phyloP scores from a whole-genome alignment of 2,329 filamentous ascomycete species.

The Fusarium siculi region DNA sequence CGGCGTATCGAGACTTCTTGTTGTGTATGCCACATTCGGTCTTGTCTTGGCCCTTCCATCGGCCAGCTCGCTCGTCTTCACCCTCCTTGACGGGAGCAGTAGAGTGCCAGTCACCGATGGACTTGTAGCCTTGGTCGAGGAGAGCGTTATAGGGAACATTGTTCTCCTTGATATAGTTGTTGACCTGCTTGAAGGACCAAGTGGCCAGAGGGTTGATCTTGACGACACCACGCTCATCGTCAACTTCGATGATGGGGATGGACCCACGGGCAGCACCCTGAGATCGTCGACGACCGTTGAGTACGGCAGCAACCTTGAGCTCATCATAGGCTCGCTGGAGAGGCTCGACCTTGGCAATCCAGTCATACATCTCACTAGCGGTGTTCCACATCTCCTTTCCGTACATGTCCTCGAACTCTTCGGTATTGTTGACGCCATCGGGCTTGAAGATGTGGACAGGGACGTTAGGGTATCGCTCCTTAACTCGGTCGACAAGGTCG shows the following conservation, averaged over 20 bases:
- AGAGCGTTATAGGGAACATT: conserved; percentile 93
- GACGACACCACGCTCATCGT: conserved; percentile 86
- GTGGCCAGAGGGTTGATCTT: conserved; percentile 98
- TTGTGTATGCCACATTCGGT: conserved; percentile 99
- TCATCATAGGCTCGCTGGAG: conserved; percentile 90
- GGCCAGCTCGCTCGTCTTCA: conserved; percentile 94
- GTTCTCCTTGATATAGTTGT: conserved; percentile 86
- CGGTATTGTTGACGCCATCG: conserved; percentile 74
- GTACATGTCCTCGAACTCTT: conserved; percentile 84
- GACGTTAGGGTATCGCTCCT: conserved; percentile 79
- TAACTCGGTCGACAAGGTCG: conserved; percentile 77
- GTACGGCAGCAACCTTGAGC: conserved; percentile 86
- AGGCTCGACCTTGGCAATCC: conserved; percentile 96
- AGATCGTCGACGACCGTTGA: conserved; percentile 90
- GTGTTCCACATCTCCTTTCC: conserved; percentile 86
- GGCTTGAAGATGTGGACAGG: conserved; percentile 93
- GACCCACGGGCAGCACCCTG: conserved; percentile 93
- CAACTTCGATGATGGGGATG: conserved; percentile 91
- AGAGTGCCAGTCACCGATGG: conserved; percentile 97
- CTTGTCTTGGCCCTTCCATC: conserved; percentile 97
- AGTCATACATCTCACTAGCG: conserved; percentile 93
- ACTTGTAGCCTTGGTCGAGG: conserved; percentile 96
- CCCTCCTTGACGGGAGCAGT: conserved; percentile 89
- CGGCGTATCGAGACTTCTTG: conserved; percentile 91
- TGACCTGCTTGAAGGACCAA: conserved; percentile 92